A percentile compares a stretch with the other conserved stretches of the same genome.
phyloP scores from a whole-genome alignment of 2,329 filamentous ascomycete genomes.

The Scopulariopsis brevicaulis region DNA sequence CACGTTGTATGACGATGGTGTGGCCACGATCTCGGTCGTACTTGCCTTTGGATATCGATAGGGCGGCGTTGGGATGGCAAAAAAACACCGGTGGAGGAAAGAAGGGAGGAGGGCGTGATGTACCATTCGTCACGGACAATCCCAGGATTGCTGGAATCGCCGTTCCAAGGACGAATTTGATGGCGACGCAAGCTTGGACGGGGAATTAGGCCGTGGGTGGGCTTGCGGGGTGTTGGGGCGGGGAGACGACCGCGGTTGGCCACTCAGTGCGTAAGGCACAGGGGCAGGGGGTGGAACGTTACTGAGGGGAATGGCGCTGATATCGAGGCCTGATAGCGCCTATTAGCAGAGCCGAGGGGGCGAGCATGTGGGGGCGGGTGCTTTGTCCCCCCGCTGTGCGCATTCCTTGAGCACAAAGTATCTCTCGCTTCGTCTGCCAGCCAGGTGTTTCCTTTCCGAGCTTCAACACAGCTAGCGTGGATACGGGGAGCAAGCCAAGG shows the following conservation, averaged over 20 bases:
- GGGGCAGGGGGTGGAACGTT: not conserved
- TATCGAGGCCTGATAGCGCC: not conserved
- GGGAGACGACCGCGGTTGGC: not conserved
- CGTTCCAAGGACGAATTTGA: not conserved
- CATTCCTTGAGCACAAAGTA: not conserved
- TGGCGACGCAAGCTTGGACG: not conserved
- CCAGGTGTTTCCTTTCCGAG: not conserved
- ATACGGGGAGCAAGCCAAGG: not conserved
- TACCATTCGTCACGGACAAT: not conserved
- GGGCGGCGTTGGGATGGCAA: not conserved
- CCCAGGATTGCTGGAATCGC: not conserved
- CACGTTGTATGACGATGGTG: not conserved
- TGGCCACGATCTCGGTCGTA: not conserved
- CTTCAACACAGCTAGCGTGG: not conserved
- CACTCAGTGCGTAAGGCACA: not conserved
- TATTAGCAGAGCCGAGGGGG: not conserved
- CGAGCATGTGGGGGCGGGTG: not conserved
- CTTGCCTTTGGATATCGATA: not conserved
- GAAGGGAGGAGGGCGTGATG: not conserved
- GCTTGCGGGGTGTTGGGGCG: not conserved
- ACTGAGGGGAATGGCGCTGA: not conserved
- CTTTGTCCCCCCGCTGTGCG: not conserved
- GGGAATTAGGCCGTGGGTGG: not conserved
- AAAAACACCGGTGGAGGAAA: not conserved
- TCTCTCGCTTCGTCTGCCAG: not conserved